These are phyloP conservation scores for Botrytis hyacinthi DNA, from an alignment of 2,329 filamentous ascomycete species.

Conservation along the genomic window DNA sequence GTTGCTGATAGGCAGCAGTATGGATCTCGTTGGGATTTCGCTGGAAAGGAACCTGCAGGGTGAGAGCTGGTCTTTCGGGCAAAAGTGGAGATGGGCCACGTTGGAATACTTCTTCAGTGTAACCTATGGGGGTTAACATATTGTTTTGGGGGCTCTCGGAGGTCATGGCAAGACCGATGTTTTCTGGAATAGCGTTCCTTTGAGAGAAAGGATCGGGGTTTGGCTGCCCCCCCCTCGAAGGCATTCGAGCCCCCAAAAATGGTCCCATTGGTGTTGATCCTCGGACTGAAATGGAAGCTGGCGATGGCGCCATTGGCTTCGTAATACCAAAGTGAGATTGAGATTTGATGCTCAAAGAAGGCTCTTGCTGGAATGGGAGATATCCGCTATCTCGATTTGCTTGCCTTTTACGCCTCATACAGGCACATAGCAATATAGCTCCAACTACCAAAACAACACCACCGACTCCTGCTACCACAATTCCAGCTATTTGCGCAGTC, in stretches of 20 bases:
- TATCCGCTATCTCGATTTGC: conserved; percentile 37
- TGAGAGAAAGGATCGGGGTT: conserved; percentile 37
- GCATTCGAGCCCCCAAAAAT: conserved; percentile 26
- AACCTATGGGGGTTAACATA: conserved; percentile 8
- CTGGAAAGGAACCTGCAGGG: conserved; percentile 30
- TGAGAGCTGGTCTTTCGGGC: conserved; percentile 36
- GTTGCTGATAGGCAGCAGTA: conserved; percentile 17
- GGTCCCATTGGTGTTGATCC: conserved; percentile 31
- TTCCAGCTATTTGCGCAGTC: conserved; percentile 52
- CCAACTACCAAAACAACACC: conserved; percentile 49
- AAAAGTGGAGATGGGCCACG: conserved; percentile 35
- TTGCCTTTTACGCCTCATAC: conserved; percentile 38
- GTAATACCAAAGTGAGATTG: conserved; percentile 18
- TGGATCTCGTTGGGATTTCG: conserved; percentile 22
- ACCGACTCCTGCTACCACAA: conserved; percentile 54
- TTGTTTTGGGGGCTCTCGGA: conserved; percentile 16
- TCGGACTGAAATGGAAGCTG: conserved; percentile 22
- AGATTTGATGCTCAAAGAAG: conserved; percentile 28
- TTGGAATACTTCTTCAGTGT: conserved; percentile 26
- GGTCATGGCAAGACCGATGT: conserved; percentile 37
- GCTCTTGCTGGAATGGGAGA: conserved; percentile 37
- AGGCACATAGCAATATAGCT: conserved; percentile 43
- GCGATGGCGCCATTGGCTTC: conserved; percentile 13
- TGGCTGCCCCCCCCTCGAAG: conserved; percentile 22
- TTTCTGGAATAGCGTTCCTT: conserved; percentile 34